These are phyloP conservation scores for Umbilicaria muhlenbergii DNA, from an alignment of 495 filamentous ascomycete species.

Conservation along the genomic window DNA sequence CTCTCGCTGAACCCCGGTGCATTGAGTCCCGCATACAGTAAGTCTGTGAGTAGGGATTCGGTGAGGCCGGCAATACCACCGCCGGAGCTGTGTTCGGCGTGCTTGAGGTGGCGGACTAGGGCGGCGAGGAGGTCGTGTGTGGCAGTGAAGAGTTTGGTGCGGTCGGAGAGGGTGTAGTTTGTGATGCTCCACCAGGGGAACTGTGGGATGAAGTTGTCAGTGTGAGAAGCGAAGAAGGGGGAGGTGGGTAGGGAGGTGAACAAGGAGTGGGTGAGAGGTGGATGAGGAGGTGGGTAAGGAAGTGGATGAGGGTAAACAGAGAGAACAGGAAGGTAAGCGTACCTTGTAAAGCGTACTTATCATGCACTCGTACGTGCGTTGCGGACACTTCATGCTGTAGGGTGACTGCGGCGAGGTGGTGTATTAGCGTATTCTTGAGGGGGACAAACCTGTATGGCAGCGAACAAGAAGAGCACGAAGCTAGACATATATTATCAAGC, in stretches of 20 bases:
- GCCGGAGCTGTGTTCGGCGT: slow-evolving; percentile 9
- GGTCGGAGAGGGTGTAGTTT: slow-evolving; percentile 47
- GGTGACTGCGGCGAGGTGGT: slow-evolving; percentile 31
- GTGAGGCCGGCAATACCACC: slow-evolving; percentile 25
- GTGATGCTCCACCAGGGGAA: slow-evolving; percentile 53
- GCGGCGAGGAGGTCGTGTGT: slow-evolving; percentile 31
- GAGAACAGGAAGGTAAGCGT: slow-evolving; percentile 1
- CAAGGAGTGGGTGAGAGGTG: slow-evolving; percentile 28
- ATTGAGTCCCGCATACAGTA: slow-evolving; percentile 38
- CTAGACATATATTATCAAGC: too few species aligned
- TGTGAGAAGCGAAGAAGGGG: not conserved
- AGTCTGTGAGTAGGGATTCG: slow-evolving; percentile 35
- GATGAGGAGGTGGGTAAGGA: slow-evolving; percentile 22
- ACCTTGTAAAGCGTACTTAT: slow-evolving; percentile 63
- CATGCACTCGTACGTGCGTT: slow-evolving; percentile 60
- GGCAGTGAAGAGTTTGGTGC: slow-evolving; percentile 39
- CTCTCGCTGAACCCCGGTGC: slow-evolving; percentile 50
- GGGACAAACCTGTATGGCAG: too few species aligned
- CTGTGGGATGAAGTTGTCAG: slow-evolving; percentile 18
- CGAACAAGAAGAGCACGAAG: too few species aligned
- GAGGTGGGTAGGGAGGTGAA: not conserved
- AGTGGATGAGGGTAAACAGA: not conserved
- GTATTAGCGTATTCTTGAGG: too few species aligned
- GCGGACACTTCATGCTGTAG: slow-evolving; percentile 46
- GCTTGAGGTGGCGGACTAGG: slow-evolving; percentile 24